Conservation (phyloP, 2,329 filamentous ascomycete species). For the Botryotinia narcissicola region DNA sequence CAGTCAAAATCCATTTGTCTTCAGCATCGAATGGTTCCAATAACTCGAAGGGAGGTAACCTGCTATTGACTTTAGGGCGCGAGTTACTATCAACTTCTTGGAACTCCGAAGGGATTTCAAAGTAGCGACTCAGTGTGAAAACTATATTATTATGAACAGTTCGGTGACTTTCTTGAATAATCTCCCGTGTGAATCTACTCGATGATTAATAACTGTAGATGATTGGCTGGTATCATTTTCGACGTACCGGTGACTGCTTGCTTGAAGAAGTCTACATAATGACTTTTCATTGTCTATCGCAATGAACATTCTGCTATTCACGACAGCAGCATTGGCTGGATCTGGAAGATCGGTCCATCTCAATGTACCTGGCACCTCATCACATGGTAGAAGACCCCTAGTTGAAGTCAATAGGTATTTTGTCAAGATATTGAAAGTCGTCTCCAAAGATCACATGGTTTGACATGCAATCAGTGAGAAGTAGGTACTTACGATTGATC, state of each 20-base stretch:
- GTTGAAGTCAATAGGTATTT: neutral
- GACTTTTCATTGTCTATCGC: slow-evolving; percentile 41
- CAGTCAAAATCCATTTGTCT: slow-evolving; percentile 54
- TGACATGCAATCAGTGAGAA: neutral
- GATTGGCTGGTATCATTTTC: neutral
- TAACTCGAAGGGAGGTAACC: slow-evolving; percentile 48
- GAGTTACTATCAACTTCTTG: slow-evolving; percentile 32
- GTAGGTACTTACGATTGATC: slow-evolving; percentile 24
- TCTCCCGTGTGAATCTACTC: slow-evolving; percentile 32
- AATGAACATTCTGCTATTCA: slow-evolving; percentile 35
- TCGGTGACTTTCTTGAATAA: slow-evolving; percentile 30
- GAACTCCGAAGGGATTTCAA: slow-evolving; percentile 27
- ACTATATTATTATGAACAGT: slow-evolving; percentile 35
- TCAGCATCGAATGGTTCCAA: slow-evolving; percentile 49
- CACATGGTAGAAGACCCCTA: slow-evolving; percentile 25
- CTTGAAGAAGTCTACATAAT: slow-evolving; percentile 48
- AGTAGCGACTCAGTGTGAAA: slow-evolving; percentile 34
- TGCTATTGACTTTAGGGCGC: slow-evolving; percentile 30
- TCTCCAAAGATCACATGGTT: neutral
- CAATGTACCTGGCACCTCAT: slow-evolving; percentile 48
- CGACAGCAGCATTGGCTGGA: slow-evolving; percentile 39
- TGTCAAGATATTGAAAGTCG: neutral
- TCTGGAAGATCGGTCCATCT: slow-evolving; percentile 62
- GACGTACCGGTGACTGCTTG: slow-evolving; percentile 54
- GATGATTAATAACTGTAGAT: slow-evolving; percentile 17